Base-by-base conservation (phyloP, 441 rosid genomes). In the Lepidium campestre region DNA sequence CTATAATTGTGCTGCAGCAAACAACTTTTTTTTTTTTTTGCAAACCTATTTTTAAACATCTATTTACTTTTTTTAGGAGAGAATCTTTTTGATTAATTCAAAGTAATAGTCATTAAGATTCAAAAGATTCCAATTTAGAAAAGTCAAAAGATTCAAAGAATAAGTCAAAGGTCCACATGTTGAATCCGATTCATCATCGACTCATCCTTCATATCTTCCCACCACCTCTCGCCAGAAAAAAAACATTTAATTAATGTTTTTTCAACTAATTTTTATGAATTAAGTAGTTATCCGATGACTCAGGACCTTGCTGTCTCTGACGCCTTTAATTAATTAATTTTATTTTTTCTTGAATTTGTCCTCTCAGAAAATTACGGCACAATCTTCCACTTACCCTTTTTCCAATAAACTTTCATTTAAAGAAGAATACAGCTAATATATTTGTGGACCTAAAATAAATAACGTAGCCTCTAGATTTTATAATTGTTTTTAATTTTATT, bases 131-230 rank as follows among this genome's bases (percentile, higher is more conserved):
- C 34, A 54, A 44, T 49, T 27, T 67, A 54, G 59, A 67, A 67
- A 73, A 73, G 73, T 73, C 77, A 73, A 73, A 29, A 67, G 77
- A 73, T 67, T 67, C 69, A 61, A 67, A 67, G 68, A 67, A 58
- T 27, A 50, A 65, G 66, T 65, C 70, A 2, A 7, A 32, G 23
- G 62, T 52, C 72, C 67, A 5, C 67, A 14, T 55, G 56, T 50
- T 65, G 57, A 14, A 50, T 73, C 76, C 53, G 17, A 73, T 13
- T 73, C 73, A 73, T 14, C 77, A 17, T 60, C 69, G 69, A 73
- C 69, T 73, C 73, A 54, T 65, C 36, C 23, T 53, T 54, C 73
- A 53, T 44, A 73, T 73, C 77, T 59, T 52, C 49, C 49, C 49
- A 36, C 62, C 77, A 72, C 68, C 46, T 31, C 76, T 50, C 55